Evolutionary conservation across 495 filamentous ascomycete species (phyloP).

Genomic region (Echria macrotheca): DNA sequence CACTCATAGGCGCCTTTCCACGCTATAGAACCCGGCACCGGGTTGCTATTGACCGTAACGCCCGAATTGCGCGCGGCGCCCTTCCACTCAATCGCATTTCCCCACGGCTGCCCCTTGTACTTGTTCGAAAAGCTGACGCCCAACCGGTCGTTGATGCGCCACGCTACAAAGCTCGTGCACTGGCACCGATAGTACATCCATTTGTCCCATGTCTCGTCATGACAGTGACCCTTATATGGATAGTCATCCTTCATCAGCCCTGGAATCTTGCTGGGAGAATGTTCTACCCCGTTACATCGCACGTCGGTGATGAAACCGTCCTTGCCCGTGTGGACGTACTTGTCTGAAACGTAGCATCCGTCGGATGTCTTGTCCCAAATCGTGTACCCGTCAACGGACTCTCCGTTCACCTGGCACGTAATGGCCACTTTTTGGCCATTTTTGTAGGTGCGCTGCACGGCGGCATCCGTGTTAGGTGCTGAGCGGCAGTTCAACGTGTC

Average conservation of each 20-base stretch:
- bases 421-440: conserved; percentile 20
- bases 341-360: conserved; percentile 25
- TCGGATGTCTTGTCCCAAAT: conserved; percentile 30
- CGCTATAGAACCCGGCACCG: conserved; percentile 20
- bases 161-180: conserved; percentile 25
- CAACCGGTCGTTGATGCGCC: conserved; percentile 21
- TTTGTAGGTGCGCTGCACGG: conserved; percentile 17
- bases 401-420: conserved; percentile 23
- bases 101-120: conserved; percentile 24
- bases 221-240: conserved; percentile 18
- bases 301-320: conserved; percentile 18
- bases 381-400: conserved; percentile 17
- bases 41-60: conserved; percentile 21
- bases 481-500: conserved; percentile 23
- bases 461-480: conserved; percentile 19
- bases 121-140: conserved; percentile 21
- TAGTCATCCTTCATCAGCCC: conserved; percentile 23
- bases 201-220: conserved; percentile 16
- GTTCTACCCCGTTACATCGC: too few species aligned
- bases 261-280: conserved; percentile 11
- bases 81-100: conserved; percentile 24
- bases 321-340: conserved; percentile 25
- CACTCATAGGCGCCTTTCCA: conserved; percentile 17
- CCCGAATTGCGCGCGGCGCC: conserved; percentile 14
- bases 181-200: conserved; percentile 24